phyloP scores from a whole-genome alignment of 306 rosid species.

The Cotoneaster glaucophyllus region DNA sequence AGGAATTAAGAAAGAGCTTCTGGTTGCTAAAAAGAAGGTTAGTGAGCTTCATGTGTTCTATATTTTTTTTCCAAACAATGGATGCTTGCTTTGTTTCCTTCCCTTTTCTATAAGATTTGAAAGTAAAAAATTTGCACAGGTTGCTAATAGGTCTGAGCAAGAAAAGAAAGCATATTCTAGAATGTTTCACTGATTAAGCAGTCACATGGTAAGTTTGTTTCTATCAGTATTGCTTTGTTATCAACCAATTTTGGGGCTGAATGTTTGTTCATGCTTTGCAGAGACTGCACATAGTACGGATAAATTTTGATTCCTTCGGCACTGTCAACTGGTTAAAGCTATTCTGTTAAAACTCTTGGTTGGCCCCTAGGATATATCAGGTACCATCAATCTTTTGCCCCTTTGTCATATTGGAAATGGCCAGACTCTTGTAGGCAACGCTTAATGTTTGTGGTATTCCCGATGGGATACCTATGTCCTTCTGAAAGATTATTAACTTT shows the following conservation, averaged over 20 bases:
- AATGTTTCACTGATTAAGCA: slow-evolving; percentile 51
- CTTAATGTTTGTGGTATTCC: background rate
- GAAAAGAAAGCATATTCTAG: slow-evolving; percentile 61
- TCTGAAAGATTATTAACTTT: background rate
- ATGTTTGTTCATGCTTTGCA: background rate
- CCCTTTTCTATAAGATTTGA: background rate
- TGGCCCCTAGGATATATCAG: background rate
- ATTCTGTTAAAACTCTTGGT: background rate
- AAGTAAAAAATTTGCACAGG: slow-evolving; percentile 28
- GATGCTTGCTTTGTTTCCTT: background rate
- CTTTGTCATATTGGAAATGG: background rate
- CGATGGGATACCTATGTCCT: background rate
- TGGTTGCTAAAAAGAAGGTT: slow-evolving; percentile 61
- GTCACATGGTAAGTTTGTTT: slow-evolving; percentile 18
- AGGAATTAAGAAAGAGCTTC: slow-evolving; percentile 73
- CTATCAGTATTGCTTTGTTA: background rate
- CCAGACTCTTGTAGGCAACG: background rate
- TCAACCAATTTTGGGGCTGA: background rate
- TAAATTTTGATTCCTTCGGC: slow-evolving; percentile 2
- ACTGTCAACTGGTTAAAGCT: slow-evolving; percentile 5
- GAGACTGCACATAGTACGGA: slow-evolving; percentile 8
- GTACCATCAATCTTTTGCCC: background rate
- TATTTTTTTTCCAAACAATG: background rate
- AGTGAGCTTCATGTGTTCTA: background rate
- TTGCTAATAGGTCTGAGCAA: slow-evolving; percentile 61